Percentiles rank a stretch among this genome's conserved stretches.
phyloP scores from a whole-genome alignment of 2,329 filamentous ascomycete genomes.

The Monosporascus sp. region DNA sequence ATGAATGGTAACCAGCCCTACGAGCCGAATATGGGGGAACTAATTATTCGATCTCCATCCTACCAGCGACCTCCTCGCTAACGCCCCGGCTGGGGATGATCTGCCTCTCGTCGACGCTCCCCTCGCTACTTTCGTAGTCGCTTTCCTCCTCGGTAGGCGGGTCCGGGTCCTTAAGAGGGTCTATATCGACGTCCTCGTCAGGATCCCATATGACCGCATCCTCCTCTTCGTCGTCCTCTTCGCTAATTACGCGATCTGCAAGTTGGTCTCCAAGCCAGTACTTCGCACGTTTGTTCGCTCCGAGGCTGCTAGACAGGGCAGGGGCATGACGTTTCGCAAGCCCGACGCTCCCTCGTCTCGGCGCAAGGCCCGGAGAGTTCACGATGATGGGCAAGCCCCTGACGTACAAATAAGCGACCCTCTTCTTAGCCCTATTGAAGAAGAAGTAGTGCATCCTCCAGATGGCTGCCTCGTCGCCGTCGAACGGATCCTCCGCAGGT shows the following conservation, averaged over 20 bases:
- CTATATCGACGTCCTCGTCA: constrained; percentile 53
- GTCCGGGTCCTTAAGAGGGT: constrained; percentile 47
- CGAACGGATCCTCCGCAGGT: constrained; percentile 84
- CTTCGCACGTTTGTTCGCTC: constrained; percentile 72
- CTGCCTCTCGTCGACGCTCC: constrained; percentile 36
- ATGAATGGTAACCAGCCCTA: too few relatives aligned
- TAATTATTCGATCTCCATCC: constrained; percentile 53
- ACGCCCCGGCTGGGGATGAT: constrained; percentile 46
- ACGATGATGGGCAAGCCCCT: constrained; percentile 74
- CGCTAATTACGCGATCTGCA: constrained; percentile 40
- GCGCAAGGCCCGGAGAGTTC: constrained; percentile 28
- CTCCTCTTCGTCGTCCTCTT: constrained; percentile 40
- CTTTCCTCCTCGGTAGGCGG: constrained; percentile 41
- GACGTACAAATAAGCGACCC: constrained; percentile 90
- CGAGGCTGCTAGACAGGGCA: constrained; percentile 27
- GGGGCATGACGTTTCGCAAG: constrained; percentile 25
- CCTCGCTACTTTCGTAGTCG: constrained; percentile 35
- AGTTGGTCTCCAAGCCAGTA: constrained; percentile 79
- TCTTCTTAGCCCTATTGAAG: constrained; percentile 88
- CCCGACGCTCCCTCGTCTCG: constrained; percentile 23
- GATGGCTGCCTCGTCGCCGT: constrained; percentile 86
- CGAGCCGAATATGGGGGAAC: too few relatives aligned
- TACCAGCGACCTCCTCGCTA: constrained; percentile 58
- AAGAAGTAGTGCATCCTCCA: constrained; percentile 98
- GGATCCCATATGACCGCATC: constrained; percentile 50